Percentiles rank a stretch among this genome's conserved stretches.
phyloP scores from a whole-genome alignment of 345 rosid species.

The Clausena lansium region DNA sequence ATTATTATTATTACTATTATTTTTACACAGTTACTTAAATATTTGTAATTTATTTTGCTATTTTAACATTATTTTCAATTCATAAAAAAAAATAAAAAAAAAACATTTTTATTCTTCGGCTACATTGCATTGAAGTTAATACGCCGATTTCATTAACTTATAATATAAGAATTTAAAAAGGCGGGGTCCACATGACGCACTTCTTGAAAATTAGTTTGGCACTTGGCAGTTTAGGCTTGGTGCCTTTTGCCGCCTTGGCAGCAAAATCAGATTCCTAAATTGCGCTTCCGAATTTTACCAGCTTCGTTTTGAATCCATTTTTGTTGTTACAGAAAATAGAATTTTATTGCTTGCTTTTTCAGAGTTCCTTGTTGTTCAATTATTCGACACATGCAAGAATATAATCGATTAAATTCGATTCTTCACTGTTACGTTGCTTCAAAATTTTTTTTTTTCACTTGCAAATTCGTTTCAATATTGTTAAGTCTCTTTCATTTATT shows the following conservation, averaged over 20 bases:
- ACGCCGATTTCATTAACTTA: too few species aligned
- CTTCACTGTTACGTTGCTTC: not conserved
- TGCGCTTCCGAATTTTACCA: not conserved
- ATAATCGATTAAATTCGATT: not conserved
- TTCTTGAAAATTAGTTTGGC: not conserved
- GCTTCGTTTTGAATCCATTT: not conserved
- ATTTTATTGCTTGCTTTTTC: not conserved
- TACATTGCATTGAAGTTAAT: not conserved
- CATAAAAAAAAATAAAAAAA: too few species aligned
- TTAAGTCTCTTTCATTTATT: not conserved
- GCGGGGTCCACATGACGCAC: not conserved
- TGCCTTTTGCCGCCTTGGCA: conserved; percentile 13
- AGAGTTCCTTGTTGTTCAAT: not conserved
- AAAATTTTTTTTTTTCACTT: not conserved
- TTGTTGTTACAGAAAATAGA: not conserved
- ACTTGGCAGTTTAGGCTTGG: not conserved
- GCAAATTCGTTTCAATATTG: not conserved
- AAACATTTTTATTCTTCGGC: not conserved
- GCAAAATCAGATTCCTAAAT: conserved; percentile 9
- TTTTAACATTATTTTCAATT: not conserved
- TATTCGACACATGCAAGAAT: not conserved
- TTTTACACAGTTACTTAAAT: too few species aligned
- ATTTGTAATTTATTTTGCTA: not conserved
- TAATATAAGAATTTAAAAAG: not conserved
- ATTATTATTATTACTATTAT: too few species aligned